Percentiles rank a stretch among this genome's conserved stretches.
phyloP scores from a whole-genome alignment of 2,329 filamentous ascomycete genomes.

The Curvularia sp. region DNA sequence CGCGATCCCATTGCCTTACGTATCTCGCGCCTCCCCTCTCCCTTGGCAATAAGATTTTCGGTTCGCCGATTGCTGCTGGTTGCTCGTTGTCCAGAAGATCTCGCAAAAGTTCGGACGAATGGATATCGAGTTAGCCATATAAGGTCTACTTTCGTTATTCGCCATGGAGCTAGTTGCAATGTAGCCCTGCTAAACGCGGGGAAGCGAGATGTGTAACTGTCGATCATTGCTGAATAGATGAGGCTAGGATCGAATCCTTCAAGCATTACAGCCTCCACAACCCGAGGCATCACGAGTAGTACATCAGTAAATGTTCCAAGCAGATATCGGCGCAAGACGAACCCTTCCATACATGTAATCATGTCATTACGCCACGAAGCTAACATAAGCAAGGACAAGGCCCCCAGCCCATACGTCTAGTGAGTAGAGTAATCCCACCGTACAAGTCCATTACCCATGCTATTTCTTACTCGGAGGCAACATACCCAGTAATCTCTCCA shows the following conservation, averaged over 20 bases:
- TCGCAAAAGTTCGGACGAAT: constrained; percentile 7
- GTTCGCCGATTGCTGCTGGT: background rate
- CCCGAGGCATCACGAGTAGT: background rate
- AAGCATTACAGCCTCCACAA: background rate
- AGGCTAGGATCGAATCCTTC: background rate
- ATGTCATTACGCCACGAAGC: background rate
- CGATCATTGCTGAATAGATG: background rate
- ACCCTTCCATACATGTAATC: background rate
- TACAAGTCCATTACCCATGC: background rate
- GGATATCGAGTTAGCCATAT: constrained; percentile 21
- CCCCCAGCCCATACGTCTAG: background rate
- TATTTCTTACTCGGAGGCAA: constrained; percentile 28
- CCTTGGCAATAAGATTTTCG: background rate
- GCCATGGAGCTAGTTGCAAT: background rate
- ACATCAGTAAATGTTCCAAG: background rate
- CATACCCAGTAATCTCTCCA: constrained; percentile 77
- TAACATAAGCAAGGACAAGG: too few species aligned
- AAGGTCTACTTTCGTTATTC: background rate
- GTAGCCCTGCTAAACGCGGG: constrained; percentile 13
- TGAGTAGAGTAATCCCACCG: background rate
- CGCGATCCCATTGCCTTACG: background rate
- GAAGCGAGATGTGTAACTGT: constrained; percentile 5
- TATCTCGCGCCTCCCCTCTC: background rate
- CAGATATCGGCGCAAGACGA: background rate
- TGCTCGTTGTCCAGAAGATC: background rate